Percentiles rank a stretch among this genome's conserved stretches.
Conservation (phyloP, 73 alveolate species). For the Blepharisma stoltei region DNA sequence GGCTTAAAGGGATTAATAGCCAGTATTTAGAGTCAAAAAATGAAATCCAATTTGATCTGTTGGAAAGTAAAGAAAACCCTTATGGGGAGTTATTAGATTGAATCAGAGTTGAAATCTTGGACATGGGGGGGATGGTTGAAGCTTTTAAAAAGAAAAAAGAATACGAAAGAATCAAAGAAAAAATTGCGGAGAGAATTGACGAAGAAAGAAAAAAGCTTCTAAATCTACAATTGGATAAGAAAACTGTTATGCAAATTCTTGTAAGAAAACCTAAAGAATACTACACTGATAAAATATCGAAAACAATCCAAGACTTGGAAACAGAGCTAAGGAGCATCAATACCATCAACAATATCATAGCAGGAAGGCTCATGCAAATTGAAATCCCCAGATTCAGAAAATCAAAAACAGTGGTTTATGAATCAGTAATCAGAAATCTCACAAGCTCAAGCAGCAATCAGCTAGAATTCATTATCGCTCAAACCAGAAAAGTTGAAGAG, state of each 20-base stretch:
- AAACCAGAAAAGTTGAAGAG: no score
- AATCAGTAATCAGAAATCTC: no score
- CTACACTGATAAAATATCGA: no score
- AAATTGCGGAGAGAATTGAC: background rate
- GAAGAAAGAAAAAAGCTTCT: background rate
- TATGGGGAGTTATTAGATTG: constrained; percentile 3
- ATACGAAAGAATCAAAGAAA: background rate
- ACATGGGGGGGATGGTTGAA: constrained; percentile 1
- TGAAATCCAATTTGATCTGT: background rate
- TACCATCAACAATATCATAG: no score
- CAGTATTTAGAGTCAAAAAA: constrained; percentile 1
- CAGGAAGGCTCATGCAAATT: no score
- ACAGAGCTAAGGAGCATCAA: no score
- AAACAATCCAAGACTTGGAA: no score
- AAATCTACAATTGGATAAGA: background rate
- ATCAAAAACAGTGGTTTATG: no score
- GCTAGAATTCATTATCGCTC: no score
- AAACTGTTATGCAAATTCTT: background rate
- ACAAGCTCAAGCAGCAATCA: no score
- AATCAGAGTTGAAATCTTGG: background rate
- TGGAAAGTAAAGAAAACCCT: constrained; percentile 16
- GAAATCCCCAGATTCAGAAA: no score
- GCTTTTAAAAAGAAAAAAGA: background rate
- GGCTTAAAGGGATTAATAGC: constrained; percentile 6
- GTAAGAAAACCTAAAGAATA: background rate